A percentile compares a stretch with the other conserved stretches of the same genome.
Conservation (phyloP, 495 filamentous ascomycete species). For the Poronia punctata region DNA sequence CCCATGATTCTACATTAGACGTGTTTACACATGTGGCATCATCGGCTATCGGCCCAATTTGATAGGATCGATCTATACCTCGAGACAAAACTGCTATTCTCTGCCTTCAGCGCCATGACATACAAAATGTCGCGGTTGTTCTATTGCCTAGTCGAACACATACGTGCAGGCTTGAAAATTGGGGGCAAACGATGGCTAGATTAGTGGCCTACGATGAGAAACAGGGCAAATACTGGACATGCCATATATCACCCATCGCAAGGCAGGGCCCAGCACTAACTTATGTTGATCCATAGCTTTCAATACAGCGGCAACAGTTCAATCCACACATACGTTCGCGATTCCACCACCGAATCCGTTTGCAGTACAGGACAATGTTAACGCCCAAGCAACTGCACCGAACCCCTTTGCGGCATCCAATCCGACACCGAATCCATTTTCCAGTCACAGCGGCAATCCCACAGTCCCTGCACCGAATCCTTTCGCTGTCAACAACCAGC, state of each 20-base stretch:
- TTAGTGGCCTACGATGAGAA: too few relatives aligned
- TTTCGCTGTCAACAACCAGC: constrained; percentile 10
- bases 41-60: too few relatives aligned
- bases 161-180: too few relatives aligned
- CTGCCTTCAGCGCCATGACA: too few relatives aligned
- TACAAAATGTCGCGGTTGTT: too few relatives aligned
- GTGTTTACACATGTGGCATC: too few relatives aligned
- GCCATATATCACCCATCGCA: too few relatives aligned
- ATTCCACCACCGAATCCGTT: constrained; percentile 13
- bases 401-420: constrained; percentile 13
- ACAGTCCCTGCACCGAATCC: constrained; percentile 3
- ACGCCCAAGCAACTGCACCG: constrained; percentile 6
- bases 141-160: too few relatives aligned
- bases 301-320: constrained; percentile 6
- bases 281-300: constrained; percentile 23
- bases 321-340: constrained; percentile 11
- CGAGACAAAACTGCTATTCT: too few relatives aligned
- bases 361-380: constrained; percentile 2
- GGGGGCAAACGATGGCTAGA: too few relatives aligned
- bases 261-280: constrained; percentile 17
- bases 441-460: constrained; percentile 4
- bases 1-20: neutral
- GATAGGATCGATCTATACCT: too few relatives aligned
- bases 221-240: too few relatives aligned
- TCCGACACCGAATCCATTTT: constrained; percentile 16